Evolutionary conservation across 1,284 basidiomycete genomes (phyloP).

Genomic region (Austroboletus novae-zelandiae): DNA sequence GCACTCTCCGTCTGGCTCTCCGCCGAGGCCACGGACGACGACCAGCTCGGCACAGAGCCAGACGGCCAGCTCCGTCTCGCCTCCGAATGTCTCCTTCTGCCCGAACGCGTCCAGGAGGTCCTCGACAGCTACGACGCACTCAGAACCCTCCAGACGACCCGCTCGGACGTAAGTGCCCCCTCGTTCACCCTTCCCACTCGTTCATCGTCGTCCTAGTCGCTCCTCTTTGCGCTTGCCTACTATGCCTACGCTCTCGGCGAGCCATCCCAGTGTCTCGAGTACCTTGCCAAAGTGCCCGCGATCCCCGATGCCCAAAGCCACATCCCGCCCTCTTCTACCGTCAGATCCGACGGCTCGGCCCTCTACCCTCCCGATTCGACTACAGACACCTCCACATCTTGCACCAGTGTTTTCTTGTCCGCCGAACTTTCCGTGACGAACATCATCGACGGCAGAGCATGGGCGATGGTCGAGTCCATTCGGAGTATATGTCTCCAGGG

Average conservation of each 20-base stretch:
- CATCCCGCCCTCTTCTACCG: slow-evolving; percentile 44
- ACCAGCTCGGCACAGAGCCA: slow-evolving; percentile 34
- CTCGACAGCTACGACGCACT: slow-evolving; percentile 49
- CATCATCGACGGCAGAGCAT: slow-evolving; percentile 60
- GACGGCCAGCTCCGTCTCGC: slow-evolving; percentile 46
- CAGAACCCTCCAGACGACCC: slow-evolving; percentile 48
- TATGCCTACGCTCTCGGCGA: slow-evolving; percentile 73
- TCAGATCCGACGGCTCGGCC: slow-evolving; percentile 40
- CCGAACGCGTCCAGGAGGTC: slow-evolving; percentile 56
- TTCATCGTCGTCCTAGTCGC: slow-evolving; percentile 40
- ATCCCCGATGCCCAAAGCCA: slow-evolving; percentile 49
- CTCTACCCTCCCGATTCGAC: slow-evolving; percentile 36
- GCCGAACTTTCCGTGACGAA: slow-evolving; percentile 45
- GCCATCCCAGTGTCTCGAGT: slow-evolving; percentile 58
- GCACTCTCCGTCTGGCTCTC: slow-evolving; percentile 59
- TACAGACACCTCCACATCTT: slow-evolving; percentile 44
- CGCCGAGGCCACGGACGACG: slow-evolving; percentile 41
- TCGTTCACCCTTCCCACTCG: slow-evolving; percentile 5
- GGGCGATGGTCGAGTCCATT: slow-evolving; percentile 63
- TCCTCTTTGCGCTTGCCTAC: slow-evolving; percentile 67
- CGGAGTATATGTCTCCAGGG: slow-evolving; percentile 71
- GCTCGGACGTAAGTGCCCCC: slow-evolving; percentile 55
- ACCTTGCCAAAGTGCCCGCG: slow-evolving; percentile 57
- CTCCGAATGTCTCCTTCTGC: slow-evolving; percentile 53
- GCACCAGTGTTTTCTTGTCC: slow-evolving; percentile 47